Conservation (phyloP, 2,329 filamentous ascomycete species). For the Ascochyta viciae-villosae region DNA sequence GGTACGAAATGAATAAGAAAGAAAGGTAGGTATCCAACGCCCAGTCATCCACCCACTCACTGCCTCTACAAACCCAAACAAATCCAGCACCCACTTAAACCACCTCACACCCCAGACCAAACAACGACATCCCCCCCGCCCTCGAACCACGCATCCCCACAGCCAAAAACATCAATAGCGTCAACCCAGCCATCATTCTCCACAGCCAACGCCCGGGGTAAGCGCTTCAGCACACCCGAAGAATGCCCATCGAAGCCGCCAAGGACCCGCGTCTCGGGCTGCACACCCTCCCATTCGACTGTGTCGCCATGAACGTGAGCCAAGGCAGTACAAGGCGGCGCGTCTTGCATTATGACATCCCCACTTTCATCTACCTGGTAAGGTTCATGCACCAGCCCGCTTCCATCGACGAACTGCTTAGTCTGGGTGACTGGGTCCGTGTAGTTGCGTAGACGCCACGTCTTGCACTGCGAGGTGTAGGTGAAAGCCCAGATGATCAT, state of each 20-base stretch:
- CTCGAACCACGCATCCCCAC: constrained; percentile 40
- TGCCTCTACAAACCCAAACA: too few relatives aligned
- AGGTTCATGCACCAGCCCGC: constrained; percentile 35
- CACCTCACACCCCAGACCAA: constrained; percentile 14
- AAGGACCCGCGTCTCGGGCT: constrained; percentile 2
- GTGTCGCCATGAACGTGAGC: background rate
- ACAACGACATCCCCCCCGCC: constrained; percentile 36
- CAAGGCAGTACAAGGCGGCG: background rate
- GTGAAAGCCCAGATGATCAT: constrained; percentile 63
- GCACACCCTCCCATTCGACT: constrained; percentile 2
- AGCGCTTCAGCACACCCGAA: constrained; percentile 21
- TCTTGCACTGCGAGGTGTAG: constrained; percentile 52
- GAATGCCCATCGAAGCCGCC: constrained; percentile 33
- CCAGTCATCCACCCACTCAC: too few relatives aligned
- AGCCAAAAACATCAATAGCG: constrained; percentile 34
- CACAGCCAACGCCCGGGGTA: constrained; percentile 33
- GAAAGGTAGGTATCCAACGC: too few relatives aligned
- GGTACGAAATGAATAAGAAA: too few relatives aligned
- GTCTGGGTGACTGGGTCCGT: constrained; percentile 10
- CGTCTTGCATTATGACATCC: constrained; percentile 24
- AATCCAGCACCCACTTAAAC: background rate
- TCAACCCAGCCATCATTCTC: constrained; percentile 42
- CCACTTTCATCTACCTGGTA: constrained; percentile 16
- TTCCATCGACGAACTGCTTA: constrained; percentile 28
- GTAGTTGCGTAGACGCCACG: constrained; percentile 55